Percentiles rank a stretch among this genome's conserved stretches.
phyloP scores from a whole-genome alignment of 768 basidiomycete genomes.

The Rubroboletus pulcherrimus region DNA sequence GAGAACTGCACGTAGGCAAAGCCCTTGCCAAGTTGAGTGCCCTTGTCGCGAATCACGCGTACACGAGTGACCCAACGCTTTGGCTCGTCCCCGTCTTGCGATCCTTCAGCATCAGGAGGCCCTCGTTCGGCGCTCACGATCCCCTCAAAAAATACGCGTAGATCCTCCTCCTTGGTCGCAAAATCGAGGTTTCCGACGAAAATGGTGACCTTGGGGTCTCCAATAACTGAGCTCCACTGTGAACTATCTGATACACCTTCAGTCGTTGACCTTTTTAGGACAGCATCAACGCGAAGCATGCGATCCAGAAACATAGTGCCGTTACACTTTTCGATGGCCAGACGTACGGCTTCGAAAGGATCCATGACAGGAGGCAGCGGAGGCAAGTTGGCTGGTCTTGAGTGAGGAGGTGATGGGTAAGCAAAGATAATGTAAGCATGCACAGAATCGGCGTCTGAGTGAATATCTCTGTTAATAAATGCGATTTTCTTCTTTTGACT shows the following conservation, averaged over 20 bases:
- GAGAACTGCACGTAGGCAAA: conserved; percentile 89
- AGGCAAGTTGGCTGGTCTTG: conserved; percentile 48
- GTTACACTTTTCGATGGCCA: conserved; percentile 59
- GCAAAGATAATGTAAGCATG: conserved; percentile 94
- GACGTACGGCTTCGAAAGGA: conserved; percentile 65
- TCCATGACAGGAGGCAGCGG: conserved; percentile 49
- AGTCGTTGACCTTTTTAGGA: conserved; percentile 36
- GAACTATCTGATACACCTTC: conserved; percentile 16
- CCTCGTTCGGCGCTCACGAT: conserved; percentile 71
- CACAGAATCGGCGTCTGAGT: conserved; percentile 67
- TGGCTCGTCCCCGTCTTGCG: conserved; percentile 33
- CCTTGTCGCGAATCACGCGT: conserved; percentile 85
- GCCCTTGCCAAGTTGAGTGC: conserved; percentile 92
- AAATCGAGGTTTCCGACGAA: conserved; percentile 96
- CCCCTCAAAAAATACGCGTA: conserved; percentile 83
- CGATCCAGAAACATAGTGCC: conserved; percentile 72
- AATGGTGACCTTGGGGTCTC: conserved; percentile 76
- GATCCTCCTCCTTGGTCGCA: conserved; percentile 83
- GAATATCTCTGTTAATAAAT: conserved; percentile 91
- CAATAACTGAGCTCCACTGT: conserved; percentile 25
- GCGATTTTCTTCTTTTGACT: conserved; percentile 90
- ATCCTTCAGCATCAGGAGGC: conserved; percentile 36
- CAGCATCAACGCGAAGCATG: conserved; percentile 75
- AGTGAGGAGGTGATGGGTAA: conserved; percentile 46
- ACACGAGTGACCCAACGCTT: conserved; percentile 75